phyloP scores from a whole-genome alignment of 176 grass and related monocot genomes.

The Zoysia pacifica region DNA sequence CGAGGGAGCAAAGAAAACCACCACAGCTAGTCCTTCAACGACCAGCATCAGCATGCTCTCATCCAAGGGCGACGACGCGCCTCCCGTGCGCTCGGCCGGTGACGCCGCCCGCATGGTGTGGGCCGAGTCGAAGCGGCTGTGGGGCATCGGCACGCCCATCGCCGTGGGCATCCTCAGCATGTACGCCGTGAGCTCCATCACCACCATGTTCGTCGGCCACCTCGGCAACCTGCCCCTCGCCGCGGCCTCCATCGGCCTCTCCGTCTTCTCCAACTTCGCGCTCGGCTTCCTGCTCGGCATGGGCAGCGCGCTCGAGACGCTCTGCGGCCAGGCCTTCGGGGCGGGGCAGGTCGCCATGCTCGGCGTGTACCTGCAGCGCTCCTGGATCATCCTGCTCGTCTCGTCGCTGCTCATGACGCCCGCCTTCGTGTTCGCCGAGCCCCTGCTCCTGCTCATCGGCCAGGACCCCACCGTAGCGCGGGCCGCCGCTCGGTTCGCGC shows the following conservation, averaged over 20 bases:
- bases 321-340: slow-evolving; percentile 83
- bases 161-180: slow-evolving; percentile 44
- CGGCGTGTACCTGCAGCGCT: slow-evolving; percentile 71
- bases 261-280: slow-evolving; percentile 59
- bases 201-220: slow-evolving; percentile 69
- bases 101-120: slow-evolving; percentile 37
- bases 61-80: neutral
- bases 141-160: slow-evolving; percentile 68
- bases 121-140: slow-evolving; percentile 52
- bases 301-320: slow-evolving; percentile 88
- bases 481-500: slow-evolving; percentile 44
- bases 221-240: slow-evolving; percentile 65
- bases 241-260: slow-evolving; percentile 56
- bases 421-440: slow-evolving; percentile 48
- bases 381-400: slow-evolving; percentile 59
- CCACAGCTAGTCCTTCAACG: no score
- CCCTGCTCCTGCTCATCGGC: slow-evolving; percentile 43
- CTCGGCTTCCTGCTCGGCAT: slow-evolving; percentile 77
- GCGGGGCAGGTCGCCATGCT: slow-evolving; percentile 61
- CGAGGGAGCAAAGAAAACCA: no score
- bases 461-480: slow-evolving; percentile 51
- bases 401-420: slow-evolving; percentile 38
- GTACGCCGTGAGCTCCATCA: slow-evolving; percentile 50
- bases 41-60: no score
- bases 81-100: neutral